A percentile compares a stretch with the other conserved stretches of the same genome.
These are phyloP conservation scores for Aquilaria sinensis DNA, from an alignment of 345 rosid genomes.

Conservation along the genomic window DNA sequence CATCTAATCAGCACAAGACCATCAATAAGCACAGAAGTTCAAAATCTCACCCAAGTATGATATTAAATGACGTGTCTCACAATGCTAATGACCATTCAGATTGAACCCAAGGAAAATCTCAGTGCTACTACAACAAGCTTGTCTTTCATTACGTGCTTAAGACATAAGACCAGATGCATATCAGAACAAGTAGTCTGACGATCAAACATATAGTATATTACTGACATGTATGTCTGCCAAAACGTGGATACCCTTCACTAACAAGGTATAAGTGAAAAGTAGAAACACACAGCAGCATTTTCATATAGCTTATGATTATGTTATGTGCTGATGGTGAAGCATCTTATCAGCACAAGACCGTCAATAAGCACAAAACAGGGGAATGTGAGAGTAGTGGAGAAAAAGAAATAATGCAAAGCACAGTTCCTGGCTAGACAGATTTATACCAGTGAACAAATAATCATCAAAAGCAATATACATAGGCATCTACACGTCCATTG, in stretches of 20 bases:
- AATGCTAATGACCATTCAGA: no score
- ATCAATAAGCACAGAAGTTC: slow-evolving; percentile 14
- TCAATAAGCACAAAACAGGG: neutral
- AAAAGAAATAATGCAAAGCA: no score
- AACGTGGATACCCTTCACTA: slow-evolving; percentile 20
- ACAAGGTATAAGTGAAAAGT: slow-evolving; percentile 10
- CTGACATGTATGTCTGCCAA: slow-evolving; percentile 22
- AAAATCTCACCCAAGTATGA: no score
- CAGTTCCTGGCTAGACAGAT: neutral
- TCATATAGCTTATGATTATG: slow-evolving; percentile 45
- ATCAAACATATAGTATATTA: no score
- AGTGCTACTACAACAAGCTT: no score
- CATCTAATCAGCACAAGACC: slow-evolving; percentile 14
- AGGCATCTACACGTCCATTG: neutral
- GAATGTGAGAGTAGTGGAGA: no score
- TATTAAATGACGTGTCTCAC: no score
- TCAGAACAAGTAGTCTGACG: no score
- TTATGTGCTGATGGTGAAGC: slow-evolving; percentile 28
- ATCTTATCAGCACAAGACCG: slow-evolving; percentile 40
- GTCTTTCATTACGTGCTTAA: no score
- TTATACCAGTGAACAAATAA: neutral
- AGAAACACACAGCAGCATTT: slow-evolving; percentile 25
- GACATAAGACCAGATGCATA: no score
- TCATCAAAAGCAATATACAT: neutral
- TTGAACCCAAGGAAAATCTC: no score